Percentiles rank a stretch among this genome's conserved stretches.
These are phyloP conservation scores for Boletus reticuloceps DNA, from an alignment of 768 basidiomycete genomes.

Conservation along the genomic window DNA sequence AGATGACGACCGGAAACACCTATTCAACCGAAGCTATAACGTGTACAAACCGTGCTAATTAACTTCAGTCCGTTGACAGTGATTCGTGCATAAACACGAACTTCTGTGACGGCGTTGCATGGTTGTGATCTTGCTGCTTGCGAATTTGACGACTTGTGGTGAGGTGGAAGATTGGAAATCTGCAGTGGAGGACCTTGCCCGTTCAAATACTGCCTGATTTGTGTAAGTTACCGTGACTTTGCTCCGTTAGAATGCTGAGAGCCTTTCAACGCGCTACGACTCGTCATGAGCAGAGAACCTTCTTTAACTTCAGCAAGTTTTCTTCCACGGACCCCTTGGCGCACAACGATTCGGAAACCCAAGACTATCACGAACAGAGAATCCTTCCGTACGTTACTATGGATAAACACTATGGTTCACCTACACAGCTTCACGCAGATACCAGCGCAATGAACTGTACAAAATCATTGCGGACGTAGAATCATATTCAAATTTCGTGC, in stretches of 20 bases:
- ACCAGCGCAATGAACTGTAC: slow-evolving; percentile 76
- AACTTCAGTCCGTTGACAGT: neutral
- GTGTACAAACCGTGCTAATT: neutral
- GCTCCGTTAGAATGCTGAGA: slow-evolving; percentile 12
- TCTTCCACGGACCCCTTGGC: slow-evolving; percentile 43
- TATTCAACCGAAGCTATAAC: neutral
- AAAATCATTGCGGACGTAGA: slow-evolving; percentile 82
- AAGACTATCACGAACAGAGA: slow-evolving; percentile 80
- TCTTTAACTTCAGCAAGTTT: slow-evolving; percentile 54
- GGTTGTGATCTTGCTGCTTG: neutral
- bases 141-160: neutral
- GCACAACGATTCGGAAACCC: slow-evolving; percentile 36
- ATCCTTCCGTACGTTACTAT: slow-evolving; percentile 75
- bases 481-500: slow-evolving; percentile 84
- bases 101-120: neutral
- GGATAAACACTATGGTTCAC: slow-evolving; percentile 6
- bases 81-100: neutral
- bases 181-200: neutral
- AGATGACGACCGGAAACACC: slow-evolving; percentile 16
- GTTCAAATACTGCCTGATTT: neutral
- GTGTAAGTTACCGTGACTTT: neutral
- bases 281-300: slow-evolving; percentile 23
- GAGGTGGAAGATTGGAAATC: neutral
- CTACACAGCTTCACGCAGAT: slow-evolving; percentile 45
- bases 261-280: slow-evolving; percentile 7